These are phyloP conservation scores for Rhinocladiella mackenziei DNA, from an alignment of 2,329 filamentous ascomycete genomes.

Conservation along the genomic window DNA sequence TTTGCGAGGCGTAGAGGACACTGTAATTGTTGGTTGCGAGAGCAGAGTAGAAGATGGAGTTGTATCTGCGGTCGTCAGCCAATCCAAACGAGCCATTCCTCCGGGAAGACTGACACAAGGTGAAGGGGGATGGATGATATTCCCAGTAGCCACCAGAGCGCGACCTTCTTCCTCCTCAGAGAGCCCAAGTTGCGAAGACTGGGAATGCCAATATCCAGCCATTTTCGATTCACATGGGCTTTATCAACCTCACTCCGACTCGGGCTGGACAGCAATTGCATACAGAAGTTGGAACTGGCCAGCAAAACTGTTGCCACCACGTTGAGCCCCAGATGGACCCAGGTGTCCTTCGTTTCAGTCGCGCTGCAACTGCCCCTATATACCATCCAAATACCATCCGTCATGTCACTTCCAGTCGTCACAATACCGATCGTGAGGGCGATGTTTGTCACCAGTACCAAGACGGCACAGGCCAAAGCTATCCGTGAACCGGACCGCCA, in stretches of 20 bases:
- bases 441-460: slow-evolving; percentile 24
- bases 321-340: slow-evolving; percentile 49
- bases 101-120: slow-evolving; percentile 29
- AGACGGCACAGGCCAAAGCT: slow-evolving; percentile 18
- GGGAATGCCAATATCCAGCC: slow-evolving; percentile 34
- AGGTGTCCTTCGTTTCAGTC: slow-evolving; percentile 22
- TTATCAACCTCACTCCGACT: slow-evolving; percentile 48
- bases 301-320: slow-evolving; percentile 44
- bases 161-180: slow-evolving; percentile 18
- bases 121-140: slow-evolving; percentile 31
- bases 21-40: slow-evolving; percentile 29
- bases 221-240: slow-evolving; percentile 40
- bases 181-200: slow-evolving; percentile 32
- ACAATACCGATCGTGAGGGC: slow-evolving; percentile 22
- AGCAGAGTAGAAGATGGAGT: slow-evolving; percentile 32
- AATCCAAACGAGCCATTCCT: slow-evolving; percentile 20
- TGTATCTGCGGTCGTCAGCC: slow-evolving; percentile 28
- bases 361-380: slow-evolving; percentile 20
- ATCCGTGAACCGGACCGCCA: slow-evolving; percentile 26
- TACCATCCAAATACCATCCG: slow-evolving; percentile 21
- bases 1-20: slow-evolving; percentile 21
- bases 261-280: slow-evolving; percentile 51
- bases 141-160: slow-evolving; percentile 29
- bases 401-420: slow-evolving; percentile 15
- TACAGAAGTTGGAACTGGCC: slow-evolving; percentile 49